A percentile compares a stretch with the other conserved stretches of the same genome.
Evolutionary conservation across 352 stramenopile genomes (phyloP).

Genomic region (Peronospora destructor): DNA sequence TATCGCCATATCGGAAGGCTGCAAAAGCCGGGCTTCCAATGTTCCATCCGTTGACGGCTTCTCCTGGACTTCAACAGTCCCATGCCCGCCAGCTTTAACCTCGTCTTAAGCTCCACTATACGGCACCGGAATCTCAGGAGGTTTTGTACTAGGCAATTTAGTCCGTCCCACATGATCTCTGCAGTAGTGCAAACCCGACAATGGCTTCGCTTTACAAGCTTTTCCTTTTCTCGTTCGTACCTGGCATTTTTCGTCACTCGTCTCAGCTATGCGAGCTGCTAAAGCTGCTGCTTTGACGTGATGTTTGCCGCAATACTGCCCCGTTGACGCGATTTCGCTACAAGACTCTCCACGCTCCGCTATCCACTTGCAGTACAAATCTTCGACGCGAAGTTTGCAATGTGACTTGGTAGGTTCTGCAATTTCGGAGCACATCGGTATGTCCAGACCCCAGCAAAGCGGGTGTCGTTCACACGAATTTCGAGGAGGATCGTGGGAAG

Average conservation of each 20-base stretch:
- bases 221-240: slow-evolving; percentile 43
- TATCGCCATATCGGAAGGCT: background rate
- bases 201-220: slow-evolving; percentile 26
- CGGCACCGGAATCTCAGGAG: background rate
- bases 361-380: slow-evolving; percentile 32
- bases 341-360: slow-evolving; percentile 27
- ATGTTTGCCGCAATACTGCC: slow-evolving; percentile 35
- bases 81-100: background rate
- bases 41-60: background rate
- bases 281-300: background rate
- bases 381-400: slow-evolving; percentile 34
- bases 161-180: slow-evolving; percentile 24
- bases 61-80: background rate
- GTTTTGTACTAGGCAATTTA: background rate
- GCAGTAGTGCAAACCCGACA: slow-evolving; percentile 34
- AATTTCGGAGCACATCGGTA: slow-evolving; percentile 36
- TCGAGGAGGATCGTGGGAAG: slow-evolving; percentile 37
- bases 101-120: slow-evolving; percentile 4
- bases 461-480: slow-evolving; percentile 46
- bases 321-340: slow-evolving; percentile 19
- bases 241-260: slow-evolving; percentile 17
- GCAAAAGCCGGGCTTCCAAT: background rate
- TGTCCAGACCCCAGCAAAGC: slow-evolving; percentile 44
- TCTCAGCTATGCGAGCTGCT: background rate
- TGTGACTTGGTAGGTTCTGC: slow-evolving; percentile 28